Evolutionary conservation across 2,329 filamentous ascomycete genomes (phyloP).

Genomic region (Trichoderma sp.): DNA sequence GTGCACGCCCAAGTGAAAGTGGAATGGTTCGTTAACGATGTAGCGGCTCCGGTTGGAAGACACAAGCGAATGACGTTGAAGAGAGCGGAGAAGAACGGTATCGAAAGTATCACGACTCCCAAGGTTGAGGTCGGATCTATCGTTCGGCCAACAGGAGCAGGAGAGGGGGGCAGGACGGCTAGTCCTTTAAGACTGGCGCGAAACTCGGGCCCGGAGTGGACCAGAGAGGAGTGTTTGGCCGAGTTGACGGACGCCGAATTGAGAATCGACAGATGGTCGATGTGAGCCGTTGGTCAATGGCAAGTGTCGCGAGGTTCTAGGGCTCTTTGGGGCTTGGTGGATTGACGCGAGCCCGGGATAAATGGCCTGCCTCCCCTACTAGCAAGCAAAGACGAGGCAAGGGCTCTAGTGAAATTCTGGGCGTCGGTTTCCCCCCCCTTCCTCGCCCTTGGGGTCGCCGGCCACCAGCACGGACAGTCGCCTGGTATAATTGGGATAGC

Average conservation of each 20-base stretch:
- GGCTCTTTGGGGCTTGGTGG: slow-evolving; percentile 9
- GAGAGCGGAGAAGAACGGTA: not conserved
- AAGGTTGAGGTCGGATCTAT: not conserved
- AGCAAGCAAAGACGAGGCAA: slow-evolving; percentile 5
- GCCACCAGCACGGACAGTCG: not conserved
- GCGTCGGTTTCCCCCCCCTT: not conserved
- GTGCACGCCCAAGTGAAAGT: not conserved
- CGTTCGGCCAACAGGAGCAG: not conserved
- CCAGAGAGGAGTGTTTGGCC: not conserved
- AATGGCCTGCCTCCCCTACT: slow-evolving; percentile 9
- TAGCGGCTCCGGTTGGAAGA: not conserved
- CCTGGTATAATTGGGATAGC: not conserved
- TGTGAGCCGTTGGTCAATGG: slow-evolving; percentile 15
- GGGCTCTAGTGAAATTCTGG: not conserved
- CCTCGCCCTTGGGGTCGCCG: not conserved
- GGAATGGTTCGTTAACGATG: not conserved
- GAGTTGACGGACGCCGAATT: slow-evolving; percentile 2
- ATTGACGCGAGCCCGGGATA: slow-evolving; percentile 13
- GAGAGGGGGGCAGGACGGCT: not conserved
- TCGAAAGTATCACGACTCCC: not conserved
- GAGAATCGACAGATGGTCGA: slow-evolving; percentile 9
- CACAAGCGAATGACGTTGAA: not conserved
- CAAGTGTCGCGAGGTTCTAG: slow-evolving; percentile 16
- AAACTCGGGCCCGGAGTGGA: slow-evolving; percentile 8
- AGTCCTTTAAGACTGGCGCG: slow-evolving; percentile 13